These are phyloP conservation scores for Panicum miliaceum DNA, from an alignment of 176 grass and related monocot genomes.

Conservation along the genomic window DNA sequence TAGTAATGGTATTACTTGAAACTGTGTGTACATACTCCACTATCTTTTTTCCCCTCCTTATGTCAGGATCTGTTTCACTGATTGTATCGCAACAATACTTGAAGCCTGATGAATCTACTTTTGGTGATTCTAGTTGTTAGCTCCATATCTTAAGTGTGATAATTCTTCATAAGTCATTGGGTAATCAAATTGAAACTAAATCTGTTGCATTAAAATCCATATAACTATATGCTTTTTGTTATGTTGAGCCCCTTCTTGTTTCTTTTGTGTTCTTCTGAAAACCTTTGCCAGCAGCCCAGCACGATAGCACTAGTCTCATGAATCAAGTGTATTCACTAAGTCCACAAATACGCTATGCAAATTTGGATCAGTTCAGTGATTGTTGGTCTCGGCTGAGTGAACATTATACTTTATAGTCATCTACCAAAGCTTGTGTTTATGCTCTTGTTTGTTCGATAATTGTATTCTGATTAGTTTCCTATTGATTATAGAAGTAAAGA, in stretches of 20 bases:
- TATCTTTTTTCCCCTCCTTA: neutral
- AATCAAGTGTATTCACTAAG: constrained; percentile 17
- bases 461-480: constrained; percentile 13
- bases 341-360: neutral
- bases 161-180: neutral
- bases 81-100: neutral
- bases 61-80: constrained; percentile 20
- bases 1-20: constrained; percentile 19
- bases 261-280: constrained; percentile 24
- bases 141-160: neutral
- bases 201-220: neutral
- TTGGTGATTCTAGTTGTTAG: constrained; percentile 1
- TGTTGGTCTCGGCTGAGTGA: constrained; percentile 11
- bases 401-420: neutral
- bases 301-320: neutral
- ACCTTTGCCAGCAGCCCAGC: neutral
- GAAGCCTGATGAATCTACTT: neutral
- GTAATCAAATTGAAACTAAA: constrained; percentile 24
- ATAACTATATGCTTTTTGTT: neutral
- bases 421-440: neutral
- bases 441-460: constrained; percentile 27
- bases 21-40: constrained; percentile 7
- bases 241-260: neutral
- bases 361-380: constrained; percentile 23
- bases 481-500: constrained; percentile 12